These are phyloP conservation scores for Dissoconium aciculare DNA, from an alignment of 2,329 filamentous ascomycete genomes.

Conservation along the genomic window DNA sequence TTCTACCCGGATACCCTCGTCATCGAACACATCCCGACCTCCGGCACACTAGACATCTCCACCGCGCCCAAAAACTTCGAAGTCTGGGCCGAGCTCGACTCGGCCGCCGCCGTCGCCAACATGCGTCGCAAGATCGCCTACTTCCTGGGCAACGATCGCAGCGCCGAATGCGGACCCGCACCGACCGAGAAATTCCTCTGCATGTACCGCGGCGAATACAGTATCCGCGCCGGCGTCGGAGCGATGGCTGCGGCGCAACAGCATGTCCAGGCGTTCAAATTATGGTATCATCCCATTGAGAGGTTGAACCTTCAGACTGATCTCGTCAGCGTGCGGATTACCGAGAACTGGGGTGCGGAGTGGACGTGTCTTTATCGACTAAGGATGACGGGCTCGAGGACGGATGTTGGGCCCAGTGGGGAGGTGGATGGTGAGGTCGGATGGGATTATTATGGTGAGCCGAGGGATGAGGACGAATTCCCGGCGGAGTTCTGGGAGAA, in stretches of 20 bases:
- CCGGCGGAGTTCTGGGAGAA: too few species aligned
- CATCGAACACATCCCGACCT: constrained; percentile 33
- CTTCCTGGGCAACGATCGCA: constrained; percentile 8
- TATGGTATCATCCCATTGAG: constrained; percentile 18
- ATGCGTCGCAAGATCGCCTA: constrained; percentile 10
- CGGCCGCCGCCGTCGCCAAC: constrained; percentile 8
- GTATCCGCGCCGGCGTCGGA: constrained; percentile 25
- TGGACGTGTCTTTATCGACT: constrained; percentile 35
- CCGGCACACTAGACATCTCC: constrained; percentile 25
- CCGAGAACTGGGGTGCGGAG: constrained; percentile 29
- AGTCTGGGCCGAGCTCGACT: constrained; percentile 28
- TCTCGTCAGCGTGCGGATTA: constrained; percentile 27
- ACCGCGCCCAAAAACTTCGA: constrained; percentile 31
- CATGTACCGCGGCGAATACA: constrained; percentile 28
- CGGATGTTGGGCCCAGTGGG: too few species aligned
- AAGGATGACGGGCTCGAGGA: constrained; percentile 26
- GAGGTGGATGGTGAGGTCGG: too few species aligned
- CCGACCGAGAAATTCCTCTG: constrained; percentile 25
- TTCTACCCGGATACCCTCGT: constrained; percentile 28
- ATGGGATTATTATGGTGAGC: too few species aligned
- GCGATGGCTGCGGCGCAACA: too few species aligned
- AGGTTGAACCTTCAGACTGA: constrained; percentile 18
- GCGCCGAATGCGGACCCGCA: constrained; percentile 5
- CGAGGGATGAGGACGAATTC: too few species aligned
- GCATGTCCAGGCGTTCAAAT: constrained; percentile 29